Percentiles rank a stretch among this genome's conserved stretches.
These are phyloP conservation scores for Phytophthora colocasiae DNA, from an alignment of 352 stramenopile species.

Conservation along the genomic window DNA sequence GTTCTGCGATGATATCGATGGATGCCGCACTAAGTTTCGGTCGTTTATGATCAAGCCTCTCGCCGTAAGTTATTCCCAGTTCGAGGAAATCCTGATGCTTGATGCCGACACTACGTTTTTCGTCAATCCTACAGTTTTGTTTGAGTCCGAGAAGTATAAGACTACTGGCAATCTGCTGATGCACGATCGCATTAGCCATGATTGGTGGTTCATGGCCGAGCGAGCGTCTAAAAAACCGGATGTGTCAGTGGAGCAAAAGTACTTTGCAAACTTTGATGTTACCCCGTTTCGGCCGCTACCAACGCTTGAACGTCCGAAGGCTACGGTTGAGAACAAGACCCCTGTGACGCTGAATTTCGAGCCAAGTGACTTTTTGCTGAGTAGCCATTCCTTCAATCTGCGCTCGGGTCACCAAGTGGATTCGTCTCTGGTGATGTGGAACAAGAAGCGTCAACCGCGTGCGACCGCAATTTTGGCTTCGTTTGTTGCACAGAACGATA, in stretches of 20 bases:
- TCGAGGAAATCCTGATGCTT: slow-evolving; percentile 68
- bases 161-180: slow-evolving; percentile 65
- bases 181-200: slow-evolving; percentile 56
- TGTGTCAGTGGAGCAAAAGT: slow-evolving; percentile 34
- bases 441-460: slow-evolving; percentile 48
- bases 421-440: slow-evolving; percentile 58
- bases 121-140: slow-evolving; percentile 55
- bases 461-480: slow-evolving; percentile 51
- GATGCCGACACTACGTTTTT: slow-evolving; percentile 73
- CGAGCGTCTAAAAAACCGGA: slow-evolving; percentile 14
- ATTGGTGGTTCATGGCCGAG: slow-evolving; percentile 41
- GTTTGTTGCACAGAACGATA: slow-evolving; percentile 41
- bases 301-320: slow-evolving; percentile 29
- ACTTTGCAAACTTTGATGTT: slow-evolving; percentile 40
- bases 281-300: slow-evolving; percentile 28
- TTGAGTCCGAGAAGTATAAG: slow-evolving; percentile 52
- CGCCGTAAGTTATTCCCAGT: slow-evolving; percentile 57
- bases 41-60: slow-evolving; percentile 68
- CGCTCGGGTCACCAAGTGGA: slow-evolving; percentile 54
- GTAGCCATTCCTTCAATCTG: slow-evolving; percentile 45
- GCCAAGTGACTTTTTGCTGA: slow-evolving; percentile 39
- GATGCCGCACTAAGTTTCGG: slow-evolving; percentile 52
- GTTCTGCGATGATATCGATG: slow-evolving; percentile 50
- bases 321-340: slow-evolving; percentile 28
- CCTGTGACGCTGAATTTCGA: slow-evolving; percentile 33